Evolutionary conservation across 2,329 filamentous ascomycete genomes (phyloP), one percentile per base, ranked within the genome.

Genomic region (Hawksworthiomyces lignivorus): DNA sequence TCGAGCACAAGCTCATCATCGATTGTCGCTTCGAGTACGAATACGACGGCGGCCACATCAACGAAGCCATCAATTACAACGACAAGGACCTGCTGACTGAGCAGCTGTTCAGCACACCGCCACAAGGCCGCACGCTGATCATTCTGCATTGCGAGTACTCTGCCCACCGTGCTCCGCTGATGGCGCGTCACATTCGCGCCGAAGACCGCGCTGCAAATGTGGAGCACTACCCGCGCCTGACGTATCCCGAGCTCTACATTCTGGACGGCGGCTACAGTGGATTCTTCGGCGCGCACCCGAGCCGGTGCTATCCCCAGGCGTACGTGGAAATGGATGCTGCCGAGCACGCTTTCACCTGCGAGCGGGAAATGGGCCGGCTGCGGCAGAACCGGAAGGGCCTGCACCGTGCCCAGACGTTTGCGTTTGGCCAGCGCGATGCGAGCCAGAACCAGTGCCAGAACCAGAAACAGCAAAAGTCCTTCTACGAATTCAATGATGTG

Each of bases 1-100:
- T 85, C 60, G 80, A 88, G 46, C 77, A 89, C 58, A 82, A 87
- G 60, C 77, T 94, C 62, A 74, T 98, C 56, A 83, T 98, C 55
- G 92, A 98, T 63, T 98, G 92, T 62, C 85, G 92, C 17, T 98
- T 98, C 59, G 92, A 98, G 70, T 98, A 98, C 62, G 92, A 98
- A 65, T 98, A 94, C 60, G 84, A 95, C 14, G 92, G 92, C 43
- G 92, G 92, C 26, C 92, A 98, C 61, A 96, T 98, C 57, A 77
- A 88, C 52, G 85, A 85, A 15, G 92, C 92, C 32, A 72, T 95
- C 65, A 98, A 98, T 69, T 92, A 88, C 70, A 97, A 95, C 64
- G 87, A 96, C 68, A 96, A 96, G 65, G 90, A 98, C 56, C 68
- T 84, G 47, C 72, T 98, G 45, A 80, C 87, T 8, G 71, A 72